phyloP scores from a whole-genome alignment of 441 rosid genomes.

The Populus hybrid region DNA sequence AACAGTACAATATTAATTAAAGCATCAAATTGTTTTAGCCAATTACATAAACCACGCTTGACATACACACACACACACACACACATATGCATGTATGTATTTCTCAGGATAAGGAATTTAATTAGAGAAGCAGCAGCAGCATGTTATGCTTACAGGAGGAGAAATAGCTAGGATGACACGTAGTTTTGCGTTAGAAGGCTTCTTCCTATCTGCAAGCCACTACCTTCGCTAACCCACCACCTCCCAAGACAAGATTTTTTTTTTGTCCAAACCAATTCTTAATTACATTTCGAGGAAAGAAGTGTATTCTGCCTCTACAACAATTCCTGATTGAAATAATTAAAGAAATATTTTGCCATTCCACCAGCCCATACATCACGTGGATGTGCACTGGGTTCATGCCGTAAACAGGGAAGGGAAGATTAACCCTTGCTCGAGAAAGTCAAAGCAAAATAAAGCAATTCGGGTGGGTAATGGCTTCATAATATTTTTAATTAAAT shows the following conservation, averaged over 20 bases:
- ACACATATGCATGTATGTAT: not conserved
- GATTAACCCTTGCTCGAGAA: not conserved
- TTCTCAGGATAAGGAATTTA: not conserved
- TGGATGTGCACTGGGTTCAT: not conserved
- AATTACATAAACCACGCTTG: not conserved
- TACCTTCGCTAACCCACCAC: not conserved
- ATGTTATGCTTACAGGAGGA: not conserved
- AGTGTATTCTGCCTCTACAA: not conserved
- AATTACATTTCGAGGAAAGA: not conserved
- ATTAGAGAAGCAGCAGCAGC: not conserved
- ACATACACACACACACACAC: no score
- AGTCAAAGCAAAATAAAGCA: not conserved
- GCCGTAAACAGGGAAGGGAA: not conserved
- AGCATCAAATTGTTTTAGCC: not conserved
- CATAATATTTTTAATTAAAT: no score
- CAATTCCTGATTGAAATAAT: not conserved
- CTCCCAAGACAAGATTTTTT: not conserved
- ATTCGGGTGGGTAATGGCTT: not conserved
- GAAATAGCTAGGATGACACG: no score
- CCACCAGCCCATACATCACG: not conserved
- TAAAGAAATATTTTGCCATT: not conserved
- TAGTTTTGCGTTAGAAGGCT: not conserved
- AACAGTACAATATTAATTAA: not conserved
- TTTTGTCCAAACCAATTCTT: not conserved
- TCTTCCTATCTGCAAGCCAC: not conserved